These are phyloP conservation scores for Clarireedia monteithiana DNA, from an alignment of 2,329 filamentous ascomycete genomes.

Conservation along the genomic window DNA sequence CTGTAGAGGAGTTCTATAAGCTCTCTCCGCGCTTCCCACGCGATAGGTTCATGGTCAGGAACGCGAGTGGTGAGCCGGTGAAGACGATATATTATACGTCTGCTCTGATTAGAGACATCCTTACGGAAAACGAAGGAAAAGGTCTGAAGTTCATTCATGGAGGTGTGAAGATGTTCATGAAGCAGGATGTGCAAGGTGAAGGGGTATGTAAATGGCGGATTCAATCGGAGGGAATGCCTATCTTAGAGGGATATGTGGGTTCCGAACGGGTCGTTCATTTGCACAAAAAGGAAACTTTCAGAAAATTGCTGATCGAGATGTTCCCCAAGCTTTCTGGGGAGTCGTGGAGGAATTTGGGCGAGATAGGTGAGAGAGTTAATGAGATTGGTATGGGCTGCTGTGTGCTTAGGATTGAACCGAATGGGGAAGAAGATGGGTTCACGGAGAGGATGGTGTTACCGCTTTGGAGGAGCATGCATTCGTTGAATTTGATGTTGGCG, in stretches of 20 bases:
- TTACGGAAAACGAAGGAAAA: slow-evolving; percentile 78
- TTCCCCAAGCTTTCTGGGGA: slow-evolving; percentile 80
- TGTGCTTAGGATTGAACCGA: slow-evolving; percentile 75
- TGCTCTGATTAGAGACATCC: slow-evolving; percentile 73
- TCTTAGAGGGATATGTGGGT: slow-evolving; percentile 85
- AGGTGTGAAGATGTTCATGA: slow-evolving; percentile 98
- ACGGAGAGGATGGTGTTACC: slow-evolving; percentile 80
- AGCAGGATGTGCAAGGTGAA: slow-evolving; percentile 82
- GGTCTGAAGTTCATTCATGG: slow-evolving; percentile 95
- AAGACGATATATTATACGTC: slow-evolving; percentile 98
- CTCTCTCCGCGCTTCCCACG: slow-evolving; percentile 78
- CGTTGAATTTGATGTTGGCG: slow-evolving; percentile 92
- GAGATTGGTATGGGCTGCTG: slow-evolving; percentile 87
- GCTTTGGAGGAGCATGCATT: slow-evolving; percentile 87
- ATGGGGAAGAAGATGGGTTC: slow-evolving; percentile 53
- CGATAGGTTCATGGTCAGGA: slow-evolving; percentile 93
- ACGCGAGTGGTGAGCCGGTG: slow-evolving; percentile 76
- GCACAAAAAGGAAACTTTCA: slow-evolving; percentile 70
- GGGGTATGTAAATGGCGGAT: slow-evolving; percentile 92
- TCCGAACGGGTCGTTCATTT: slow-evolving; percentile 67
- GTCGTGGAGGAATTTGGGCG: slow-evolving; percentile 68
- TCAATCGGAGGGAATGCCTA: slow-evolving; percentile 86
- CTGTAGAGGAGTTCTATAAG: slow-evolving; percentile 78
- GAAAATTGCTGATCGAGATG: slow-evolving; percentile 84
- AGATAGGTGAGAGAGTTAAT: slow-evolving; percentile 77